These are phyloP conservation scores for Aspergillus quadrilineatus DNA, from an alignment of 2,329 filamentous ascomycete species.

Conservation along the genomic window DNA sequence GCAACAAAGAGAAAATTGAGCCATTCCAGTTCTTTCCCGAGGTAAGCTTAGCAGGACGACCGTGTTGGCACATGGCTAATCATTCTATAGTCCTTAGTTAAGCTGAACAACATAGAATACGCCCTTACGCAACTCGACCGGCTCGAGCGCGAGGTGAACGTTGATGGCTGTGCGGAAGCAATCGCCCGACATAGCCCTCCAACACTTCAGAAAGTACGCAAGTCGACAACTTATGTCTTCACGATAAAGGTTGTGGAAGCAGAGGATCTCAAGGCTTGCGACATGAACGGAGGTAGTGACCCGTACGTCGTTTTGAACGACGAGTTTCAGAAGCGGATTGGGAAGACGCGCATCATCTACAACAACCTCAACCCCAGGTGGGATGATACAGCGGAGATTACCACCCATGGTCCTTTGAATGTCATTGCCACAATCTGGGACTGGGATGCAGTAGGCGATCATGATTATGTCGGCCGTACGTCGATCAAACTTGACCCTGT, in stretches of 20 bases:
- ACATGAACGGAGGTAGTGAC: conserved; percentile 89
- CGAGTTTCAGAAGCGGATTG: conserved; percentile 94
- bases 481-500: conserved; percentile 96
- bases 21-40: conserved; percentile 96
- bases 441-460: conserved; percentile 94
- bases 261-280: conserved; percentile 96
- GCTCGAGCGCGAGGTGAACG: conserved; percentile 84
- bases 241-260: conserved; percentile 98
- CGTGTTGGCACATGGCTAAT: conserved; percentile 9
- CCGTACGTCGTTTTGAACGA: conserved; percentile 96
- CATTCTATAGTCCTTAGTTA: conserved; percentile 78
- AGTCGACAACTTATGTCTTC: conserved; percentile 88
- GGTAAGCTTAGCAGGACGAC: conserved; percentile 53
- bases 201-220: conserved; percentile 64
- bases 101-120: conserved; percentile 96
- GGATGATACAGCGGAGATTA: conserved; percentile 97
- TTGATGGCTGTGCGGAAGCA: conserved; percentile 83
- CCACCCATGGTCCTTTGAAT: conserved; percentile 85
- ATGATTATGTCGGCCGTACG: conserved; percentile 96
- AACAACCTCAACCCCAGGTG: conserved; percentile 89
- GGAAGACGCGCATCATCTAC: conserved; percentile 91
- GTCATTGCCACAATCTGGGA: conserved; percentile 98
- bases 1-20: conserved; percentile 85
- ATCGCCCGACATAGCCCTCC: conserved; percentile 73
- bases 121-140: conserved; percentile 89